Conservation (phyloP, 352 stramenopile species). For the Pythium insidiosum region DNA sequence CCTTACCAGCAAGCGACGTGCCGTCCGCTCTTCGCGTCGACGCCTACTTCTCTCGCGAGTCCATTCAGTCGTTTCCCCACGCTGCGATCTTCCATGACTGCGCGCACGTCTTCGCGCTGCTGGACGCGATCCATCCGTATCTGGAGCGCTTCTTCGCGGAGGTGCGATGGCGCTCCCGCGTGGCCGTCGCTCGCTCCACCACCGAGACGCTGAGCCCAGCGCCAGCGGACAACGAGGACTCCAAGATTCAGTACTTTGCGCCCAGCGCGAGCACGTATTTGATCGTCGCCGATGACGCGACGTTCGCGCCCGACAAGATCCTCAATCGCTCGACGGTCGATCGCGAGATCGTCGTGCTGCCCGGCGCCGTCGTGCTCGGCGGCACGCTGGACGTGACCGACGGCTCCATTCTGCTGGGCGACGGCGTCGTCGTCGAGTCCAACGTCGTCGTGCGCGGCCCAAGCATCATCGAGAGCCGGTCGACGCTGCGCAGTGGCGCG, state of each 20-base stretch:
- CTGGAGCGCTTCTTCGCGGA: constrained; percentile 33
- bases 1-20: constrained; percentile 16
- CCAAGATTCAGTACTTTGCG: neutral
- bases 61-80: constrained; percentile 41
- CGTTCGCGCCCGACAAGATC: constrained; percentile 45
- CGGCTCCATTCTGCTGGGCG: constrained; percentile 56
- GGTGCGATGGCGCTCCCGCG: constrained; percentile 2
- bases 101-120: constrained; percentile 45
- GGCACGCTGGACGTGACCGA: constrained; percentile 64
- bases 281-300: constrained; percentile 35
- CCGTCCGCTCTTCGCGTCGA: constrained; percentile 32
- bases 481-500: constrained; percentile 46
- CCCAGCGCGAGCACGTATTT: constrained; percentile 1
- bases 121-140: constrained; percentile 60
- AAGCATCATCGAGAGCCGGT: constrained; percentile 57
- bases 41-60: constrained; percentile 37
- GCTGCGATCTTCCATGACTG: constrained; percentile 39
- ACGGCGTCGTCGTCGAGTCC: constrained; percentile 54
- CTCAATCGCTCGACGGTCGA: constrained; percentile 27
- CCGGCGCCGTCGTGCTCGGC: constrained; percentile 36
- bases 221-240: constrained; percentile 15
- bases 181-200: neutral
- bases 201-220: neutral
- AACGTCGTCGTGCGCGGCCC: constrained; percentile 70
- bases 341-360: constrained; percentile 40